phyloP scores from a whole-genome alignment of 352 stramenopile species.

The Phytophthora megakarya region DNA sequence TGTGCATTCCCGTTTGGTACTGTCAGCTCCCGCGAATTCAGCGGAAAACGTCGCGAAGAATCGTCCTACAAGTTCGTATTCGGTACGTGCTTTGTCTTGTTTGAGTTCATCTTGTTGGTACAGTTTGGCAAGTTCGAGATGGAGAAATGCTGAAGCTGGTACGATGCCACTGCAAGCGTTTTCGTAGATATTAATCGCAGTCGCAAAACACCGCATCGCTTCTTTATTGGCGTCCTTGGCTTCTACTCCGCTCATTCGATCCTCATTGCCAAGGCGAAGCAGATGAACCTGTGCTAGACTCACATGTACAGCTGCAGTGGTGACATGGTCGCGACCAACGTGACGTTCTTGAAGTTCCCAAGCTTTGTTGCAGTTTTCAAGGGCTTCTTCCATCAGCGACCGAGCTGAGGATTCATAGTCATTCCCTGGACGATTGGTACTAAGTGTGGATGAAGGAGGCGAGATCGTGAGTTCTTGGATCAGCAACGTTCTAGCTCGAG shows the following conservation, averaged over 20 bases:
- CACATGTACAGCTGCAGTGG: constrained; percentile 55
- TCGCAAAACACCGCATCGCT: constrained; percentile 47
- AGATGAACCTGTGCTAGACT: constrained; percentile 63
- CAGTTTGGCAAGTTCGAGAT: constrained; percentile 63
- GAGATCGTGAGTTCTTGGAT: constrained; percentile 46
- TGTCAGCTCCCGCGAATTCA: constrained; percentile 57
- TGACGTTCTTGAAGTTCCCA: constrained; percentile 63
- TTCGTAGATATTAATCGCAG: constrained; percentile 64
- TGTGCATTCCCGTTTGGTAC: constrained; percentile 65
- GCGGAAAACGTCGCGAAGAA: constrained; percentile 68
- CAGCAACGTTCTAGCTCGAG: constrained; percentile 37
- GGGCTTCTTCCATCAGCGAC: constrained; percentile 56
- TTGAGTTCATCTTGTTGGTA: constrained; percentile 41
- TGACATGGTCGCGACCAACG: constrained; percentile 56
- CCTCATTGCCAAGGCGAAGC: constrained; percentile 23
- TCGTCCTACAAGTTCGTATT: constrained; percentile 46
- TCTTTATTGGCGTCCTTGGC: constrained; percentile 42
- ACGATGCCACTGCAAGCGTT: constrained; percentile 57
- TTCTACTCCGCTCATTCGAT: background rate
- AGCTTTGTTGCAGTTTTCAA: constrained; percentile 70
- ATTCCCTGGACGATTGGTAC: constrained; percentile 1
- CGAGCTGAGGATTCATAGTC: constrained; percentile 30
- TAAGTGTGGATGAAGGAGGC: constrained; percentile 19
- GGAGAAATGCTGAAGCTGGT: constrained; percentile 59
- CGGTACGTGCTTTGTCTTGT: constrained; percentile 9